Evolutionary conservation across 2,329 filamentous ascomycete species (phyloP), one percentile per base, ranked within the genome.

Genomic region (Cladophialophora immunda): DNA sequence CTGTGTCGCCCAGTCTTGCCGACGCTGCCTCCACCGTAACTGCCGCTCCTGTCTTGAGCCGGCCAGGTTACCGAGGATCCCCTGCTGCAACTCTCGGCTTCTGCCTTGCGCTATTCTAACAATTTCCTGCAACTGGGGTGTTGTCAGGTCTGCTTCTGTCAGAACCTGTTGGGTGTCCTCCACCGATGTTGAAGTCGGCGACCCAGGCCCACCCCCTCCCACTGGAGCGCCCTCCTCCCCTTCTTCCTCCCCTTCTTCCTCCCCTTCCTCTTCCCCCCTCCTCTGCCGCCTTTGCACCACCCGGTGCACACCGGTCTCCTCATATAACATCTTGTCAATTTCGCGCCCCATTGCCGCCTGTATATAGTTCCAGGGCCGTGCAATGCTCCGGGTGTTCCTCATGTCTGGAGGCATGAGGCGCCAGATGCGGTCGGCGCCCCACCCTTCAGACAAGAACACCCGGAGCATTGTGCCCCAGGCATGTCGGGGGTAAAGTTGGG

Each of bases 351-450:
- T 63, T 2, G 65, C 66, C 5, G 64, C 60, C 41, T 73, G 71
- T 11, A 72, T 45, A 45, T 72, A 71, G 45, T 73, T 73, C 69
- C 68, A 70, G 3, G 69, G 70, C 25, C 71, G 57, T 1, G 52
- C 5, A 4, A 5, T 3, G 58, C 54, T 19, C 13, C 11, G 25
- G 19, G 58, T 61, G 5, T 45, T 54, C 25, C 25, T 62, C 53
- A 34, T 63, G 36, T 7, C 66, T 58, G n/a, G 50, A 60, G 27
- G 58, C 64, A 3, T 19, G n/a, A 17, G 71, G 70, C 36, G 71
- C 57, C 61, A 73, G 25, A 73, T 69, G 13, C 54, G 45, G 13
- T 59, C 52, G 11, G 61, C 70, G 6, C 38, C 55, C 69, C 66
- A 70, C 19, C 65, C 63, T 52, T 73, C 71, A 1, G 69, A 58